Evolutionary conservation across 2,329 filamentous ascomycete species (phyloP).

Genomic region (Arthrobotrys sphaeroides): DNA sequence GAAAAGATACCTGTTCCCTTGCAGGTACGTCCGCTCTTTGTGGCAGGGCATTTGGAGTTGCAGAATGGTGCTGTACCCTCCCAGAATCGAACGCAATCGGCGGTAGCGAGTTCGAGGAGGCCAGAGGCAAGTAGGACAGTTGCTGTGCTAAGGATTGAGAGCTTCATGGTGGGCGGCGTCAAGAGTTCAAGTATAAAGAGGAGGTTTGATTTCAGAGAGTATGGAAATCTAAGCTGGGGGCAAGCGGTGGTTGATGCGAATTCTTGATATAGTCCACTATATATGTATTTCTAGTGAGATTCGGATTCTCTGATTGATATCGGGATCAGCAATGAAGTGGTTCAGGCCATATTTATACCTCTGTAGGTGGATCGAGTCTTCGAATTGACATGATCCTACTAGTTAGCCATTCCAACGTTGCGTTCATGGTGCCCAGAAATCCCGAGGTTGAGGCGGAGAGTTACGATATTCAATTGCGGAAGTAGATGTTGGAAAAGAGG

Average conservation of each 20-base stretch:
- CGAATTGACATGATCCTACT: not conserved
- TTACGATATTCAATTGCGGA: not conserved
- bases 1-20: conserved; percentile 30
- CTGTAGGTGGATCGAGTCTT: too few relatives aligned
- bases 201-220: too few relatives aligned
- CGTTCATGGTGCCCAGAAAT: not conserved
- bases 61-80: conserved; percentile 46
- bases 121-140: conserved; percentile 21
- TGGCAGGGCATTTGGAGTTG: conserved; percentile 21
- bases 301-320: not conserved
- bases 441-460: not conserved
- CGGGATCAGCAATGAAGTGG: not conserved
- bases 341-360: not conserved
- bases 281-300: not conserved
- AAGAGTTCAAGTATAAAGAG: too few relatives aligned
- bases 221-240: too few relatives aligned
- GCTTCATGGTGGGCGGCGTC: conserved; percentile 9
- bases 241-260: not conserved
- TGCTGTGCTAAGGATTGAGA: conserved; percentile 12
- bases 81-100: conserved; percentile 31
- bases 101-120: conserved; percentile 12
- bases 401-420: not conserved
- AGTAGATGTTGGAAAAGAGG: not conserved
- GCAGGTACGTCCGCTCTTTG: conserved; percentile 2
- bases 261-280: not conserved